A percentile compares a stretch with the other conserved stretches of the same genome.
These are phyloP conservation scores for Aspergillus sp. DNA, from an alignment of 2,329 filamentous ascomycete genomes.

Conservation along the genomic window DNA sequence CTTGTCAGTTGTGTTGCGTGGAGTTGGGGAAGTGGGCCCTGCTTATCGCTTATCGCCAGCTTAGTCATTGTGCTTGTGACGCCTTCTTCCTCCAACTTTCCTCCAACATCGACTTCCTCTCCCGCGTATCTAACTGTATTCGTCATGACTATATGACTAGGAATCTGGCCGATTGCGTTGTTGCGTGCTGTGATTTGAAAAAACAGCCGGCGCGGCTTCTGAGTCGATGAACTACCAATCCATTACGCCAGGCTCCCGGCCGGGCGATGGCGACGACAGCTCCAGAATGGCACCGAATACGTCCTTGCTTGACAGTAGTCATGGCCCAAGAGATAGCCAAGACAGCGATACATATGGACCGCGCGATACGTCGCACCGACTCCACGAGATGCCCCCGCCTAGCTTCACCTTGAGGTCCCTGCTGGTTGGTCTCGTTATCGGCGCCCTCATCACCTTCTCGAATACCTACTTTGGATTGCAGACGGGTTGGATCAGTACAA, in stretches of 20 bases:
- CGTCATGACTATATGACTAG: neutral
- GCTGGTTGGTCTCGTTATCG: slow-evolving; percentile 76
- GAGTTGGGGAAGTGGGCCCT: too few species aligned
- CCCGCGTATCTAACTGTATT: neutral
- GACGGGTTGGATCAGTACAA: slow-evolving; percentile 78
- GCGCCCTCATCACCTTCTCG: slow-evolving; percentile 88
- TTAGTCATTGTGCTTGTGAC: slow-evolving; percentile 1
- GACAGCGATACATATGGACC: neutral
- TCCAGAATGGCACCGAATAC: slow-evolving; percentile 7
- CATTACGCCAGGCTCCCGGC: slow-evolving; percentile 27
- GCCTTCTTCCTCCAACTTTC: neutral
- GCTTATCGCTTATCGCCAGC: slow-evolving; percentile 2
- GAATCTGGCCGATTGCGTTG: neutral
- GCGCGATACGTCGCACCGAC: neutral
- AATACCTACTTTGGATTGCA: slow-evolving; percentile 99
- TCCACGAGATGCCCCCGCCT: slow-evolving; percentile 31
- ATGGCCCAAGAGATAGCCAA: neutral
- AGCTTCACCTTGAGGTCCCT: slow-evolving; percentile 87
- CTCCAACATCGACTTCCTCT: neutral
- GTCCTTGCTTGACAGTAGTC: slow-evolving; percentile 4
- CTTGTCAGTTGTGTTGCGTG: too few species aligned
- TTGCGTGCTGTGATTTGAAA: neutral
- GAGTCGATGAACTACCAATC: slow-evolving; percentile 38
- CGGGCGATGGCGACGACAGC: slow-evolving; percentile 21
- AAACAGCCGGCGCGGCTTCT: neutral